These are phyloP conservation scores for Echinosophora koreensis DNA, from an alignment of 306 rosid genomes.

Conservation along the genomic window DNA sequence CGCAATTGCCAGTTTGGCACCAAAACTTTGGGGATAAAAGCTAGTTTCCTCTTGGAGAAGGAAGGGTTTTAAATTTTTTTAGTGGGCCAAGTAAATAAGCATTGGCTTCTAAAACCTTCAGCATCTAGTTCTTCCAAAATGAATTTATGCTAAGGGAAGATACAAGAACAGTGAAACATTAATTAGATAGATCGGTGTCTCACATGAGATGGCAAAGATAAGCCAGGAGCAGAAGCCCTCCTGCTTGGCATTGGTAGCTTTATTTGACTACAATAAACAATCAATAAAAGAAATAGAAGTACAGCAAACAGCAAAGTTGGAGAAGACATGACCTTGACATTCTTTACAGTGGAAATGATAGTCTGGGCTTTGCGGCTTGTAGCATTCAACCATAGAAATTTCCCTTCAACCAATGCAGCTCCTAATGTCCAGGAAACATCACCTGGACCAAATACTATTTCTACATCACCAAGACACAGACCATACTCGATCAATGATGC, in stretches of 20 bases:
- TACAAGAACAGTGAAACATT: slow-evolving; percentile 28
- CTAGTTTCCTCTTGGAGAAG: not conserved
- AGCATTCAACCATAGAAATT: slow-evolving; percentile 52
- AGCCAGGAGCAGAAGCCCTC: slow-evolving; percentile 53
- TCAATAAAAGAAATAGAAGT: slow-evolving; percentile 64
- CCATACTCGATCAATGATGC: slow-evolving; percentile 81
- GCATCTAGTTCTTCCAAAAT: slow-evolving; percentile 37
- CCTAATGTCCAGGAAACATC: slow-evolving; percentile 92
- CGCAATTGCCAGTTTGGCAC: not conserved
- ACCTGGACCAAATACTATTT: slow-evolving; percentile 80
- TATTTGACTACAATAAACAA: slow-evolving; percentile 69
- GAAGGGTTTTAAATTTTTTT: not conserved
- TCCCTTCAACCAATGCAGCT: slow-evolving; percentile 80
- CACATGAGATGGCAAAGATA: slow-evolving; percentile 59
- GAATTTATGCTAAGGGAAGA: slow-evolving; percentile 40
- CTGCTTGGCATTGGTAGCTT: slow-evolving; percentile 80
- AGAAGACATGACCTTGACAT: slow-evolving; percentile 57
- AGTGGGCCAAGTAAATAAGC: slow-evolving; percentile 28
- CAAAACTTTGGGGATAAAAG: slow-evolving; percentile 14
- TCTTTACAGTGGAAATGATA: slow-evolving; percentile 48
- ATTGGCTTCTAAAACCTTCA: slow-evolving; percentile 11
- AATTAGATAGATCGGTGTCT: slow-evolving; percentile 54
- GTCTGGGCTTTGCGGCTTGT: slow-evolving; percentile 41
- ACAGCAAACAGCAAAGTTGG: slow-evolving; percentile 65
- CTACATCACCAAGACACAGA: slow-evolving; percentile 71